These are phyloP conservation scores for Fusarium citri DNA, from an alignment of 2,329 filamentous ascomycete species.

Conservation along the genomic window DNA sequence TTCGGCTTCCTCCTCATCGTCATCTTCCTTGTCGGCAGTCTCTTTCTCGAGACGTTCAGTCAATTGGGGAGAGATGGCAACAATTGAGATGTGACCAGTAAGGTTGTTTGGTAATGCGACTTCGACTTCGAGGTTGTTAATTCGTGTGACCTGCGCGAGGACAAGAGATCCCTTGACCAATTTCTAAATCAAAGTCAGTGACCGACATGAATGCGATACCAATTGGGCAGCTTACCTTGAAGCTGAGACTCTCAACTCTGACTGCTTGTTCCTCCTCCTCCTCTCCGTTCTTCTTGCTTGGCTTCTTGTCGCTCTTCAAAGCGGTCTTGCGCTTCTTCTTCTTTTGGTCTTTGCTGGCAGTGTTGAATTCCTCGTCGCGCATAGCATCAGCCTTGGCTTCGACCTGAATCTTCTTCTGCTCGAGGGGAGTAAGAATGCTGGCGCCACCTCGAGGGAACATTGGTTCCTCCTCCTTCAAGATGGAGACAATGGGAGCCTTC, in stretches of 20 bases:
- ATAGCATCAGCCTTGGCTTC: slow-evolving; percentile 92
- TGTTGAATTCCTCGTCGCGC: slow-evolving; percentile 80
- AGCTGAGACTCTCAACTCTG: slow-evolving; percentile 87
- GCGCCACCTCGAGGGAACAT: slow-evolving; percentile 93
- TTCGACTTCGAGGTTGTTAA: slow-evolving; percentile 82
- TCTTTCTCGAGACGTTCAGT: slow-evolving; percentile 80
- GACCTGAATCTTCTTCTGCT: slow-evolving; percentile 95
- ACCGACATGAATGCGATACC: slow-evolving; percentile 12
- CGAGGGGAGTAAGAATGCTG: slow-evolving; percentile 89
- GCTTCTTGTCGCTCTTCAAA: slow-evolving; percentile 63
- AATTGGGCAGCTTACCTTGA: slow-evolving; percentile 73
- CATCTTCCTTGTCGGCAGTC: slow-evolving; percentile 63
- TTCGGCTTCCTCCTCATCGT: slow-evolving; percentile 64
- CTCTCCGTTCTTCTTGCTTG: slow-evolving; percentile 54
- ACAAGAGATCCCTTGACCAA: slow-evolving; percentile 87
- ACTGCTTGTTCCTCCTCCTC: slow-evolving; percentile 64
- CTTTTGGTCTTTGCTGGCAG: slow-evolving; percentile 56
- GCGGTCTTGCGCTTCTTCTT: slow-evolving; percentile 70
- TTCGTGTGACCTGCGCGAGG: slow-evolving; percentile 85
- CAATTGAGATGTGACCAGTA: slow-evolving; percentile 87
- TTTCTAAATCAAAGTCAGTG: slow-evolving; percentile 65
- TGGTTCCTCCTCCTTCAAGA: slow-evolving; percentile 81
- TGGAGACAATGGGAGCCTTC: slow-evolving; percentile 56
- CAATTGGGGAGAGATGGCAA: slow-evolving; percentile 86
- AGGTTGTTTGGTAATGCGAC: slow-evolving; percentile 93